phyloP scores from a whole-genome alignment of 257 asterid species.

The Rehmannia glutinosa region DNA sequence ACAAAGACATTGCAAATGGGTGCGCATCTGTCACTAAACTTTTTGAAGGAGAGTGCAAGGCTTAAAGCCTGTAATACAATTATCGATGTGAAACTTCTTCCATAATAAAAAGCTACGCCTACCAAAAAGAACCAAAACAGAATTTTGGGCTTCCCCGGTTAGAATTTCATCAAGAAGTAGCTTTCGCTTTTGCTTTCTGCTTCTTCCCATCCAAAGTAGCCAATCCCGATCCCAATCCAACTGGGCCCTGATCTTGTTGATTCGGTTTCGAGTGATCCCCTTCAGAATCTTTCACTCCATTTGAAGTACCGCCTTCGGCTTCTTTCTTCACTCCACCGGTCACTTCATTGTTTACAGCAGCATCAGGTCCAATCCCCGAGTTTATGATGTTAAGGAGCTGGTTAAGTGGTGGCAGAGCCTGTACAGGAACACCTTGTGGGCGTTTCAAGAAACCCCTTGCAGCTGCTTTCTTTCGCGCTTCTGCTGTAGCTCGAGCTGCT shows the following conservation, averaged over 20 bases:
- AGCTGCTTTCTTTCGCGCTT: constrained; percentile 82
- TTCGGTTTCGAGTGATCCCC: constrained; percentile 23
- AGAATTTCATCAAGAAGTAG: constrained; percentile 32
- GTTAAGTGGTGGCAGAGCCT: constrained; percentile 53
- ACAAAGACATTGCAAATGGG: neutral
- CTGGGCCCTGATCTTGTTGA: constrained; percentile 53
- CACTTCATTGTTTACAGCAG: constrained; percentile 10
- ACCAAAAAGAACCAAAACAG: neutral
- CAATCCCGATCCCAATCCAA: constrained; percentile 73
- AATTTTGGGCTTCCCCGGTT: neutral
- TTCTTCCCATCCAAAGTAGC: constrained; percentile 62
- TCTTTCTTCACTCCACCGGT: constrained; percentile 33
- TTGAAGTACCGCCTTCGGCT: constrained; percentile 30
- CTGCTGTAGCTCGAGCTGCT: constrained; percentile 87
- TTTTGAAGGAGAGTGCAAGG: constrained; percentile 2
- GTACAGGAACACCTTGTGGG: constrained; percentile 63
- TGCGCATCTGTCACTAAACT: constrained; percentile 9
- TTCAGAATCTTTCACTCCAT: constrained; percentile 27
- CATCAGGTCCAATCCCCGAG: constrained; percentile 35
- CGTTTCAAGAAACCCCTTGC: constrained; percentile 76
- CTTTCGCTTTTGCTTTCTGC: constrained; percentile 56
- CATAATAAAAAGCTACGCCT: constrained; percentile 14
- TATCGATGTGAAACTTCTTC: neutral
- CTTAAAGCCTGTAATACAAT: constrained; percentile 6
- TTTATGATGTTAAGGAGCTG: constrained; percentile 61